These are phyloP conservation scores for Aspergillus udagawae DNA, from an alignment of 2,329 filamentous ascomycete species.

Conservation along the genomic window DNA sequence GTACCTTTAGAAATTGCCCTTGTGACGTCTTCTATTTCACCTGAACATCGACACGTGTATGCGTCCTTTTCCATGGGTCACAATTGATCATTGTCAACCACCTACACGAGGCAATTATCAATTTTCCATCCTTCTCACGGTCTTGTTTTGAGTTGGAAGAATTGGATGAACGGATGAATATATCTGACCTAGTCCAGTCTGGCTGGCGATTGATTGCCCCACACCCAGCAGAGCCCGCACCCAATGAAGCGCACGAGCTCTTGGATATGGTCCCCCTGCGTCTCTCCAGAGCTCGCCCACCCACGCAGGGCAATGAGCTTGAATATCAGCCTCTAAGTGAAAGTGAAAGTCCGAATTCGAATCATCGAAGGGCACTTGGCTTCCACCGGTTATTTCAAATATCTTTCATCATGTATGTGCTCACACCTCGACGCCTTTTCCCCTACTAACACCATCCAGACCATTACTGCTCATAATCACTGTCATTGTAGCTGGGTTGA, in stretches of 20 bases:
- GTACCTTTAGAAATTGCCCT: neutral
- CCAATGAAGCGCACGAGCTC: neutral
- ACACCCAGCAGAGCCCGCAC: neutral
- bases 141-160: neutral
- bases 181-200: neutral
- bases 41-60: neutral
- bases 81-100: neutral
- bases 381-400: neutral
- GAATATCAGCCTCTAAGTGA: neutral
- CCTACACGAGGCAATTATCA: neutral
- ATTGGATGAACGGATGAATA: neutral
- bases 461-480: conserved; percentile 6
- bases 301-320: neutral
- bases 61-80: neutral
- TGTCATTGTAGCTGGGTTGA: conserved; percentile 7
- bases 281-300: neutral
- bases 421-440: neutral
- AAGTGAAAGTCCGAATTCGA: neutral
- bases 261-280: neutral
- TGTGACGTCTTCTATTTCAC: neutral
- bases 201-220: neutral
- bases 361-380: neutral
- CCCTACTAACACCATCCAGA: neutral
- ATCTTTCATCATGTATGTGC: neutral
- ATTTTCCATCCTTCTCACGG: neutral